Evolutionary conservation across 2,329 filamentous ascomycete species (phyloP), one percentile per base, ranked within the genome.

Genomic region (Sporothrix brasiliensis): DNA sequence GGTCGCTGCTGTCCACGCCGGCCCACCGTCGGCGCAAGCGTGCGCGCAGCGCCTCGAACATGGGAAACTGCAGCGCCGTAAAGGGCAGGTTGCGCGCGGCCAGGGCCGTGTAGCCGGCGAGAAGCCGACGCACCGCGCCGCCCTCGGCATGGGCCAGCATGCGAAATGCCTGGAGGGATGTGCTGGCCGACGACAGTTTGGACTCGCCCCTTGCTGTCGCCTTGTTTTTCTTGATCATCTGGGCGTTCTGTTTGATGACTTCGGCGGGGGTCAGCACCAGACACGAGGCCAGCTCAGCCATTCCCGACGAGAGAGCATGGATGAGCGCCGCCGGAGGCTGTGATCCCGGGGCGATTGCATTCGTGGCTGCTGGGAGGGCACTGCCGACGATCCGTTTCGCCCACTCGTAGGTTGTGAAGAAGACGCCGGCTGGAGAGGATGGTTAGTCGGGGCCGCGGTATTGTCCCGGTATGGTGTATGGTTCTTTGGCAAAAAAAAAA

Each of bases 231-330:
- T 76, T 83, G 0, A 95, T 83, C 86, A 97, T 93, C 79, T 97
- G 93, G 0, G 94, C 93, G 79, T 97, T 97, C 78, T 97, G 93
- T 81, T 97, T 97, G 73, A 97, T 87, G 9, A 97, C 92, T 78
- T 97, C 93, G 16, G 93, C 92, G 0, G 93, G 94, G 0, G 93
- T 94, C 49, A 97, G 86, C 72, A 97, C 92, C 24, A 93, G 84
- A 77, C 94, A 97, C 5, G 92, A 94, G 3, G 93, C 91, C 74
- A 93, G 86, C 80, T 97, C 94, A 1, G 91, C 94, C 19, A 88
- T 81, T 1, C 89, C 90, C 1, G 92, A 96, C 14, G 93, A 90
- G 3, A 86, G 80, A 6, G 91, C 86, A 77, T 97, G 91, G 69
- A 93, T 86, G 11, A 93, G 74, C 0, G 87, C 83, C 0, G 92